Percentiles rank a stretch among this genome's conserved stretches.
Conservation (phyloP, 345 rosid genomes). For the thale cress (Arabidopsis thaliana) region DNA sequence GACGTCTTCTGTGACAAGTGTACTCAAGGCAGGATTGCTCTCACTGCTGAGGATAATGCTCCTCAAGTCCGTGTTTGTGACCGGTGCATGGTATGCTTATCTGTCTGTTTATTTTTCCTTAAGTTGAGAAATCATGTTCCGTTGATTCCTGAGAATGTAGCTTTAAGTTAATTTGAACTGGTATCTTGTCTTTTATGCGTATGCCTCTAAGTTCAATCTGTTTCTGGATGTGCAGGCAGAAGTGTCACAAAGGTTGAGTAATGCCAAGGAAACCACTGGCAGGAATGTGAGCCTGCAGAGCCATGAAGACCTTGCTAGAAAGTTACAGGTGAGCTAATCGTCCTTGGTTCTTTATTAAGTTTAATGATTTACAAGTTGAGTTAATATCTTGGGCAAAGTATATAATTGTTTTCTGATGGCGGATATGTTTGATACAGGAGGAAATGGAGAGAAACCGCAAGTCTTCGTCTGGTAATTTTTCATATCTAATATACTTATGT, state of each 20-base stretch:
- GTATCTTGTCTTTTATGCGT: not conserved
- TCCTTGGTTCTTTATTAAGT: constrained; percentile 1
- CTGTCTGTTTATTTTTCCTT: constrained; percentile 6
- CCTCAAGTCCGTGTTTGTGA: constrained; percentile 97
- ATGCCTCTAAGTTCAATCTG: not conserved
- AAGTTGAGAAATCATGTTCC: not conserved
- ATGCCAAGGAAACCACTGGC: constrained; percentile 80
- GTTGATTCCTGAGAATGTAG: constrained; percentile 10
- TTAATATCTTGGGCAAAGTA: not conserved
- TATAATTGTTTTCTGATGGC: constrained; percentile 22
- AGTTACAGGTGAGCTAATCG: constrained; percentile 70
- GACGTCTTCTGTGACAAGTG: constrained; percentile 99
- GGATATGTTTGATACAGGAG: constrained; percentile 66
- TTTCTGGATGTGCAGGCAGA: constrained; percentile 64
- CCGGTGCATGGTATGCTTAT: constrained; percentile 78
- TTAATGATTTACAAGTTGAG: not conserved
- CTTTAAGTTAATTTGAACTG: constrained; percentile 5
- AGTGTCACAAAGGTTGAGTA: constrained; percentile 90
- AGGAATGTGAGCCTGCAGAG: constrained; percentile 71
- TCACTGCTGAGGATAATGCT: constrained; percentile 93
- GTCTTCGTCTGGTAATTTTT: constrained; percentile 63
- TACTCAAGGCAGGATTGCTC: constrained; percentile 90
- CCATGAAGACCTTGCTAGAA: constrained; percentile 96
- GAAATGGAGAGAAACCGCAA: constrained; percentile 94
- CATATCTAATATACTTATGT: not conserved